Evolutionary conservation across 495 filamentous ascomycete species (phyloP).

Genomic region (Daldinia bambusicola): DNA sequence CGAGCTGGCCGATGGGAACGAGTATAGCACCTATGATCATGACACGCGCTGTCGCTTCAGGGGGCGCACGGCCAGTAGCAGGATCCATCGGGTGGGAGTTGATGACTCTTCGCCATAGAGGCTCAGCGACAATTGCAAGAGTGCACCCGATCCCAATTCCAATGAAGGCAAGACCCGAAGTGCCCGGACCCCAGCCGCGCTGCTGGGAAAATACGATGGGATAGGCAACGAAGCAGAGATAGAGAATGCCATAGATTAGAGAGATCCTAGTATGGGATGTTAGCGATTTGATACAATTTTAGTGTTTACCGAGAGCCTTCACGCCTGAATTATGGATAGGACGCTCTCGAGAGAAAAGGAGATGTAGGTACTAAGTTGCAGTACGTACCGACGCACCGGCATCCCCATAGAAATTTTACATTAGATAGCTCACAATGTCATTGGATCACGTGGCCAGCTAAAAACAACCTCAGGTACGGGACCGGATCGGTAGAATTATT

Average conservation of each 20-base stretch:
- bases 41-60: constrained; percentile 78
- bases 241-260: constrained; percentile 75
- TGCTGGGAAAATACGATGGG: constrained; percentile 80
- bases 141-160: constrained; percentile 84
- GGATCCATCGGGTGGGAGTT: constrained; percentile 75
- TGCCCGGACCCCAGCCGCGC: constrained; percentile 78
- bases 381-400: neutral
- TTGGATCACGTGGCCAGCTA: neutral
- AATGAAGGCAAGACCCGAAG: constrained; percentile 79
- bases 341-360: too few relatives aligned
- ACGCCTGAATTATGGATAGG: too few relatives aligned
- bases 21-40: constrained; percentile 76
- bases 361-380: neutral
- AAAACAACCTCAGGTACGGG: neutral
- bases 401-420: neutral
- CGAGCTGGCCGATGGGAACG: constrained; percentile 76
- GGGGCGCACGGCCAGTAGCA: constrained; percentile 70
- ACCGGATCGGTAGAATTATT: too few relatives aligned
- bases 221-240: constrained; percentile 86
- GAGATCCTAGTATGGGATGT: constrained; percentile 52
- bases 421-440: neutral
- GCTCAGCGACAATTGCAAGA: constrained; percentile 72
- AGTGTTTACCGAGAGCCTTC: too few relatives aligned
- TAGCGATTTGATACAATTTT: neutral
- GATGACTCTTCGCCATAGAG: constrained; percentile 77